These are phyloP conservation scores for Rhodotorula sp. DNA, from an alignment of 1,284 basidiomycete genomes.

Conservation along the genomic window DNA sequence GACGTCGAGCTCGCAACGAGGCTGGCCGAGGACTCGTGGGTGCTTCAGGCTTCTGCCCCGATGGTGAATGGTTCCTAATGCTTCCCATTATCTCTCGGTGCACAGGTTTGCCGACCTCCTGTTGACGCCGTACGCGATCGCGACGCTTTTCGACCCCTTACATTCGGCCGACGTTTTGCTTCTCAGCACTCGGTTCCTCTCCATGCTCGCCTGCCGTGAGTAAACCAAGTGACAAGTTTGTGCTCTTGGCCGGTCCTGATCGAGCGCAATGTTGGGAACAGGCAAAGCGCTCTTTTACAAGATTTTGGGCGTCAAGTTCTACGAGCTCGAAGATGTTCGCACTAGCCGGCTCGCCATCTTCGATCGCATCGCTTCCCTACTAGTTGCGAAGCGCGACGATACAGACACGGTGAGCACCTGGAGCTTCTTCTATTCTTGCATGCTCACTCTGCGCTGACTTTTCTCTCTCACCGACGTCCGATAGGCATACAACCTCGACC, in stretches of 20 bases:
- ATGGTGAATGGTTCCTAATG: no score
- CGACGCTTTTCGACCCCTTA: constrained; percentile 29
- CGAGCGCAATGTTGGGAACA: no score
- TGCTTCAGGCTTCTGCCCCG: no score
- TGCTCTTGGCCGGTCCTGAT: no score
- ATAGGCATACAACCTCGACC: constrained; percentile 15
- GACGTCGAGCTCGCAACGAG: not conserved
- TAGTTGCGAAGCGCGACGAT: constrained; percentile 7
- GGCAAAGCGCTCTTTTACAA: constrained; percentile 20
- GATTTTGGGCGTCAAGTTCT: constrained; percentile 23
- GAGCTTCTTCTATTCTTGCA: not conserved
- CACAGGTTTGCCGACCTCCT: constrained; percentile 23
- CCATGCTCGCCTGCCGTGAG: constrained; percentile 16
- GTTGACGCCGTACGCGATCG: constrained; percentile 3
- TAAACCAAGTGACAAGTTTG: not conserved
- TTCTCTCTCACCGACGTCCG: not conserved
- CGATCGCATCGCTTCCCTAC: constrained; percentile 27
- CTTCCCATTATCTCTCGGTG: not conserved
- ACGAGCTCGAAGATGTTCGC: constrained; percentile 19
- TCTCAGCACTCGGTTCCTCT: constrained; percentile 9
- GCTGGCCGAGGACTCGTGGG: constrained; percentile 21
- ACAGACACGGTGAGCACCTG: not conserved
- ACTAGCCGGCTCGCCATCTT: constrained; percentile 23
- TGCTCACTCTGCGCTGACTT: not conserved
- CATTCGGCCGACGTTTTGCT: constrained; percentile 21